A percentile compares a stretch with the other conserved stretches of the same genome.
These are phyloP conservation scores for Acacia confusa DNA, from an alignment of 306 rosid species.

Conservation along the genomic window DNA sequence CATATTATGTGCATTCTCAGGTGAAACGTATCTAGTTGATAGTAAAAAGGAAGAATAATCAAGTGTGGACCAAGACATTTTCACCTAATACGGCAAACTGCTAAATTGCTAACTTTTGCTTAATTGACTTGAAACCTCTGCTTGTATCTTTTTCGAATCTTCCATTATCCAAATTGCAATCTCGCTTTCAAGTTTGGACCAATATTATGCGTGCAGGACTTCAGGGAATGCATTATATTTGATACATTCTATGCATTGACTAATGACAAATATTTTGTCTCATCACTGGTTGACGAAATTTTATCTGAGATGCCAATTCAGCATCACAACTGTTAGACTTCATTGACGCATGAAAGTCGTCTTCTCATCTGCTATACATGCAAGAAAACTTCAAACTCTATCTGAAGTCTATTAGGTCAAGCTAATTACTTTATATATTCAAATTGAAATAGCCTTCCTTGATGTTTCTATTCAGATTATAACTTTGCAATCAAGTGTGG, in stretches of 20 bases:
- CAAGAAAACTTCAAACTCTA: background rate
- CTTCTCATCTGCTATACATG: background rate
- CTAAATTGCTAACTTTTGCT: background rate
- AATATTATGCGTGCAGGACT: background rate
- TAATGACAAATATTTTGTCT: background rate
- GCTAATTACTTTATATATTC: background rate
- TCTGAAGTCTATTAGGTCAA: background rate
- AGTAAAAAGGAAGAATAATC: background rate
- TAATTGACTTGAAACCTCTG: background rate
- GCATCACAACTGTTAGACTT: background rate
- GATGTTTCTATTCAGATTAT: constrained; percentile 48
- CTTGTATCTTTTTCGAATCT: background rate
- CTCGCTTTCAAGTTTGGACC: background rate
- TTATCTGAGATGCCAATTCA: background rate
- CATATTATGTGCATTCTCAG: too few relatives aligned
- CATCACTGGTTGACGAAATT: background rate
- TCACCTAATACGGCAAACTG: background rate
- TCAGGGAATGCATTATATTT: background rate
- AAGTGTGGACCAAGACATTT: background rate
- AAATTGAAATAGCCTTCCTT: background rate
- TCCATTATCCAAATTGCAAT: background rate
- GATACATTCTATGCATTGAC: background rate
- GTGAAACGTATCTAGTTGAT: too few relatives aligned
- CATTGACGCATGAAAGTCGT: background rate
- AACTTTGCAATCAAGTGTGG: constrained; percentile 72